These are phyloP conservation scores for Kwoniella europaea DNA, from an alignment of 768 basidiomycete genomes.

Conservation along the genomic window DNA sequence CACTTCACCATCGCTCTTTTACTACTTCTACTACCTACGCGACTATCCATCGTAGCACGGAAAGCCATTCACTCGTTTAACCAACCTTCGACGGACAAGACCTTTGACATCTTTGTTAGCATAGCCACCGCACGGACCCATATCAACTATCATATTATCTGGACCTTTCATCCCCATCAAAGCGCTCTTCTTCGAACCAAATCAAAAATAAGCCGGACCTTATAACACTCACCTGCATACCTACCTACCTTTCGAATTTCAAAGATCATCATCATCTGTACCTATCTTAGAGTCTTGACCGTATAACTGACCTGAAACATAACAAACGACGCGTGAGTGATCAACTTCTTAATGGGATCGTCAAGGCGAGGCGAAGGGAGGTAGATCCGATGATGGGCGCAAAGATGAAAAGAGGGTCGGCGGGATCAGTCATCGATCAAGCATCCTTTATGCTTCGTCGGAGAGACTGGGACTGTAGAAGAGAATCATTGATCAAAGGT, in stretches of 20 bases:
- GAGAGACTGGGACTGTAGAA: background rate
- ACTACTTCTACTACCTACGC: background rate
- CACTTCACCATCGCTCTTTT: background rate
- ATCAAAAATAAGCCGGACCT: conserved; percentile 1
- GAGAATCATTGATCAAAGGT: background rate
- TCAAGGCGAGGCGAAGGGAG: background rate
- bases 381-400: background rate
- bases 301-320: background rate
- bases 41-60: background rate
- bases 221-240: background rate
- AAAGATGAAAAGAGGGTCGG: background rate
- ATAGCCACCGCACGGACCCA: conserved; percentile 12
- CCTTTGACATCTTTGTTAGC: background rate
- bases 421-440: background rate
- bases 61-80: background rate
- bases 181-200: background rate
- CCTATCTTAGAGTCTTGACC: too few species aligned
- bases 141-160: background rate
- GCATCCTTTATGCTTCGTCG: background rate
- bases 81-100: background rate
- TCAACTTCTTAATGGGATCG: background rate
- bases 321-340: background rate
- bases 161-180: background rate
- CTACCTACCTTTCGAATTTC: background rate
- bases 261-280: background rate